Base-by-base conservation (phyloP, 306 rosid genomes). In the Cyamopsis tetragonoloba region DNA sequence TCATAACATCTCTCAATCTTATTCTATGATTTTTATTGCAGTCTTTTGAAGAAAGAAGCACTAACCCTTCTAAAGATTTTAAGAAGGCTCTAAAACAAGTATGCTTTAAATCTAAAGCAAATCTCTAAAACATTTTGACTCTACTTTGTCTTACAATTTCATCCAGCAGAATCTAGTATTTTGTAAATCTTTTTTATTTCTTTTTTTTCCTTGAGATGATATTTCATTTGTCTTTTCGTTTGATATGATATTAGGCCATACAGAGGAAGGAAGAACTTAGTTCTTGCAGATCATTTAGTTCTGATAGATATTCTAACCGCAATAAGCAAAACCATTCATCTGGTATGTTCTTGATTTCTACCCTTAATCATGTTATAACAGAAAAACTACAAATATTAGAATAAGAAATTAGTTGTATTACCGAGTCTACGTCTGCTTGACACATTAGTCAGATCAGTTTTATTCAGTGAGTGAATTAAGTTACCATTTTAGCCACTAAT, bases 31-130 rank as follows among this genome's bases (percentile, higher is more conserved):
- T 77, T 58, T 58, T 47, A 39, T 13, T 18, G 37, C 80, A 81
- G 83, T 63, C 59, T 71, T 81, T 77, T 53, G 72, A 77, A 67
- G 83, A 78, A 68, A 78, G 78, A 66, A 74, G 86, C 46, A 32
- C 73, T 46, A 70, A 74, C 78, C 63, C 86, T 7, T 61, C 71
- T 22, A 63, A 46, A 59, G 81, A 78, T 65, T 82, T 78, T 67
- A 81, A 82, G 56, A 71, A 77, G 19, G 82, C 82, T 63, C 60
- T 77, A 64, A 56, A 77, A 71, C 58, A 63, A 38, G 77, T 71
- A 64, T 27, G 72, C 22, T 63, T 39, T 70, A 23, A n/a, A 43
- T 35, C 7, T 61, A 27, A 39, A 32, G 12, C 51, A 51, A 20
- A 50, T 1, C 23, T 32, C 18, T 39, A 3, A 1, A 11, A 50